These are phyloP conservation scores for Nematodospora anomalae DNA, from an alignment of 1,139 yeast genomes.

Conservation along the genomic window DNA sequence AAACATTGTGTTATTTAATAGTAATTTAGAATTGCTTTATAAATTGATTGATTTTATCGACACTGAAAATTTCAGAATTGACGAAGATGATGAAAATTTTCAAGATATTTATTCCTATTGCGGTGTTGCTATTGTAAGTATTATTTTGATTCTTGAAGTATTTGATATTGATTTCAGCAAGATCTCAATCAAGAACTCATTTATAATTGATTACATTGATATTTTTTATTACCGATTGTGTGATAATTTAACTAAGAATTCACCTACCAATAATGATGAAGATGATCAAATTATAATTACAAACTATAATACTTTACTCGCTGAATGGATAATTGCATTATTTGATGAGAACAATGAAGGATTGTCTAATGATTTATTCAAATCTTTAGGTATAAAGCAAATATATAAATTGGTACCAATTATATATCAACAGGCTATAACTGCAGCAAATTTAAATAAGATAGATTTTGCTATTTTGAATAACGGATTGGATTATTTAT, in stretches of 20 bases:
- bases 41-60: conserved; percentile 38
- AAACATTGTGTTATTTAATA: conserved; percentile 41
- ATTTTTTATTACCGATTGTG: conserved; percentile 34
- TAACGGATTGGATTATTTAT: conserved; percentile 47
- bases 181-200: conserved; percentile 30
- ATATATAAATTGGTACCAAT: conserved; percentile 69
- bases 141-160: conserved; percentile 44
- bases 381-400: conserved; percentile 65
- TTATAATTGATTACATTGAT: conserved; percentile 34
- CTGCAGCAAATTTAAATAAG: conserved; percentile 57
- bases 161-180: conserved; percentile 41
- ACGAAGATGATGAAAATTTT: conserved; percentile 55
- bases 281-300: conserved; percentile 34
- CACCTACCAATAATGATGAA: conserved; percentile 17
- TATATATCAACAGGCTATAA: conserved; percentile 70
- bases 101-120: conserved; percentile 72
- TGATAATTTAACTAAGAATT: conserved; percentile 29
- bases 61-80: conserved; percentile 31
- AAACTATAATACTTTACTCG: conserved; percentile 51
- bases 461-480: conserved; percentile 37
- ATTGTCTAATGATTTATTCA: conserved; percentile 77
- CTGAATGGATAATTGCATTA: conserved; percentile 78
- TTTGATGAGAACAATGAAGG: conserved; percentile 77
- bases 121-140: conserved; percentile 56
- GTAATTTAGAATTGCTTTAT: conserved; percentile 20